A percentile compares a stretch with the other conserved stretches of the same genome.
These are phyloP conservation scores for Penicillium sp. DNA, from an alignment of 2,329 filamentous ascomycete species.

Conservation along the genomic window DNA sequence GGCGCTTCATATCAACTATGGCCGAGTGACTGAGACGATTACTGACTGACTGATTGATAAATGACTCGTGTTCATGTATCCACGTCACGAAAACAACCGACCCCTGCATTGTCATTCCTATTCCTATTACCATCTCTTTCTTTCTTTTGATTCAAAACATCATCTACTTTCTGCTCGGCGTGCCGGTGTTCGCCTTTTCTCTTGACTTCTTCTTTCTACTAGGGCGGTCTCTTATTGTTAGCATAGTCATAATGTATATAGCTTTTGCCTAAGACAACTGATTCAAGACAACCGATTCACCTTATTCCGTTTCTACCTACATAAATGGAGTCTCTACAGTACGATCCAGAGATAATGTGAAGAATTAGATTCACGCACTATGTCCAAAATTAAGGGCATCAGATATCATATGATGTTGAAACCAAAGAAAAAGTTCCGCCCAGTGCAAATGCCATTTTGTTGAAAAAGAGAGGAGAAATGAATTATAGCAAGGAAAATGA, in stretches of 20 bases:
- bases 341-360: background rate
- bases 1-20: background rate
- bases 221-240: constrained; percentile 2
- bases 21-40: background rate
- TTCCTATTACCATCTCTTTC: background rate
- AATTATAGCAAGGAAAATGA: background rate
- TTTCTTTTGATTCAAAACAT: background rate
- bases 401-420: background rate
- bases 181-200: constrained; percentile 3
- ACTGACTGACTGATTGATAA: background rate
- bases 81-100: background rate
- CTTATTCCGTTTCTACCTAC: background rate
- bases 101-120: background rate
- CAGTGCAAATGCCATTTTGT: background rate
- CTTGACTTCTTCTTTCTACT: background rate
- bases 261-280: background rate
- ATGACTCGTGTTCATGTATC: background rate
- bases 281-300: background rate
- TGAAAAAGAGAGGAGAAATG: background rate
- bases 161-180: constrained; percentile 1
- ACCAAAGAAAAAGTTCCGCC: background rate
- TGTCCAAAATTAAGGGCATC: no score
- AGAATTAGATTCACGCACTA: no score
- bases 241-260: constrained; percentile 7
- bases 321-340: no score